Evolutionary conservation across 306 rosid genomes (phyloP), one percentile per base, ranked within the genome.

Genomic region (Ochetophila trinervis): DNA sequence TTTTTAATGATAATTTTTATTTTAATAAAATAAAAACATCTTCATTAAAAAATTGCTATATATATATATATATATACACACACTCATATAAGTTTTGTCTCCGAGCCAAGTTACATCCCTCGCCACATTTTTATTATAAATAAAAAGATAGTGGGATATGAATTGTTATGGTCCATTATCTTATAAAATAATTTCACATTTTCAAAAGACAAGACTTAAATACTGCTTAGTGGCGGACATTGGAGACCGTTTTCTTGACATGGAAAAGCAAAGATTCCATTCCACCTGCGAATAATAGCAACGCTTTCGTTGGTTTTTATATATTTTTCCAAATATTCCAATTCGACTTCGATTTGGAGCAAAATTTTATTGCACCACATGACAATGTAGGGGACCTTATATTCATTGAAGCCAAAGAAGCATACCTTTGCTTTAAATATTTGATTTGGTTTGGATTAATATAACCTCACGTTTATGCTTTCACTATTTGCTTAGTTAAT

Each of bases 181-280:
- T 57, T 20, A 36, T 20, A 37, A 37, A 6, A 37, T 3, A 37
- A 37, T 37, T 27, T 27, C 32, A 27, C 32, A 4, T 6, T 16
- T 68, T 22, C 22, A 24, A 62, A 68, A 34, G 18, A 5, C 17
- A 12, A 53, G 13, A 32, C 32, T 27, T 27, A 27, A 27, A 27
- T 27, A 27, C 19, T 16, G 20, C 14, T 0, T 48, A 36, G 51
- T 63, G 62, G 65, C 50, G 13, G 36, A 30, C 42, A 34, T 32
- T 22, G 11, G 30, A 9, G 40, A 52, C 11, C 42, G 48, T 54
- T 27, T 60, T 22, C 54, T 62, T 45, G 53, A 37, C 50, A 23
- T 45, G 54, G 47, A 67, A 18, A n/a, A 55, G 50, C 11, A 13
- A 17, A 57, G 65, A 72, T 56, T 64, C 60, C 52, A 12, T 58